These are phyloP conservation scores for Saccharomycopsis sp. DNA, from an alignment of 805 yeast genomes.

Conservation along the genomic window DNA sequence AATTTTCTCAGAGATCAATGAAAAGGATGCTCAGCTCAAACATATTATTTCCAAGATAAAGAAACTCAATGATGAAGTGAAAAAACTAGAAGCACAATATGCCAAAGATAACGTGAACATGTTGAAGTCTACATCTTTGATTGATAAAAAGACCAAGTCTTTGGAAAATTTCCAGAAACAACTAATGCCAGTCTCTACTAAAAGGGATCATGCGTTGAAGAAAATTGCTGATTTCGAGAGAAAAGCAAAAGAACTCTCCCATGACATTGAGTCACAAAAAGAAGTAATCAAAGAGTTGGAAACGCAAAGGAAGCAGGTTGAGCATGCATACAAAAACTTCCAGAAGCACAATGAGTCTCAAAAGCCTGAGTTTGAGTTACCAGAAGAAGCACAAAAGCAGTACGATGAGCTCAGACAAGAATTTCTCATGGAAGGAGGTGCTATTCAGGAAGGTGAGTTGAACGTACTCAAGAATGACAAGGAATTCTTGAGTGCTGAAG, in stretches of 20 bases:
- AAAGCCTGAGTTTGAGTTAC: constrained; percentile 31
- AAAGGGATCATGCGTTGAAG: constrained; percentile 37
- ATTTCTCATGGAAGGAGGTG: constrained; percentile 50
- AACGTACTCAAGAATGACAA: constrained; percentile 35
- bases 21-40: constrained; percentile 22
- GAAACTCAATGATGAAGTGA: constrained; percentile 31
- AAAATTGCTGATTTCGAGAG: constrained; percentile 39
- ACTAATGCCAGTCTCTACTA: constrained; percentile 55
- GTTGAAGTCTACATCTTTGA: constrained; percentile 32
- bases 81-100: constrained; percentile 33
- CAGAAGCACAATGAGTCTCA: constrained; percentile 29
- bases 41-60: constrained; percentile 30
- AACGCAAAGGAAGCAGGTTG: constrained; percentile 39
- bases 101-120: constrained; percentile 38
- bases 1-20: constrained; percentile 20
- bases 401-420: constrained; percentile 50
- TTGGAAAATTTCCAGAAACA: constrained; percentile 38
- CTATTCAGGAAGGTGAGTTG: constrained; percentile 43
- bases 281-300: constrained; percentile 33
- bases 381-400: constrained; percentile 43
- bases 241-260: constrained; percentile 40
- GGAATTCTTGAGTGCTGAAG: constrained; percentile 33
- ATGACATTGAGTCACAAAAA: constrained; percentile 47
- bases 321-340: constrained; percentile 33
- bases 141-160: constrained; percentile 31